Base-by-base conservation (phyloP, 2,329 filamentous ascomycete genomes). In the Aspergillus sp. region DNA sequence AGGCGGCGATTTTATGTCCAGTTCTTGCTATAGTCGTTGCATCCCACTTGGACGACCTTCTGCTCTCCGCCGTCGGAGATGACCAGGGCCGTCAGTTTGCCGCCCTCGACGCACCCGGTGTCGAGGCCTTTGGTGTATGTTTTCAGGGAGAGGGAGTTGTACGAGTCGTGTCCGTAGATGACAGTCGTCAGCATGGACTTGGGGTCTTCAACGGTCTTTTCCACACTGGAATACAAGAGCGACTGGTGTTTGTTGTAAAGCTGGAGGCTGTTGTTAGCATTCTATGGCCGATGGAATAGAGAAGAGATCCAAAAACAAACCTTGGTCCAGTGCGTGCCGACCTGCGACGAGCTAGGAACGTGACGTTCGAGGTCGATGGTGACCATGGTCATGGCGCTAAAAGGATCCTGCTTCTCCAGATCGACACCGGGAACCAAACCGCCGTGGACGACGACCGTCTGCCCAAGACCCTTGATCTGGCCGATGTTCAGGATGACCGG, bases 301-400 rank as follows among this genome's bases (percentile, higher is more conserved):
- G 22, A 36, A 22, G 52, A 66, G 52, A 56, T 42, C 29, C 24
- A 49, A 49, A n/a, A 56, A 55, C 58, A 65, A 64, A 82, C 77
- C 67, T 87, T 84, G 54, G 86, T 82, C 91, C 91, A 96, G 14
- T 84, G 83, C 36, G 84, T 81, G 54, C 88, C 89, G 5, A 72
- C 75, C 55, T 67, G 75, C 62, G 68, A 80, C 63, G 78, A 78
- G 55, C 79, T 85, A 4, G 86, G 87, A 12, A 85, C 77, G 60
- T 86, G 82, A 11, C 85, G 87, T 11, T 81, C 77, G 18, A 87
- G 82, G 65, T 90, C 82, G 56, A 96, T 84, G 6, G 87, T 90
- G 58, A 92, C 87, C 91, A 99, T 96, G 71, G 92, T 95, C 92
- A 97, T 97, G 46, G 90, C 90, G 54, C 89, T 88, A 74, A 86